Conservation (phyloP, 2,329 filamentous ascomycete genomes). For the Pseudomassariella vexata region DNA sequence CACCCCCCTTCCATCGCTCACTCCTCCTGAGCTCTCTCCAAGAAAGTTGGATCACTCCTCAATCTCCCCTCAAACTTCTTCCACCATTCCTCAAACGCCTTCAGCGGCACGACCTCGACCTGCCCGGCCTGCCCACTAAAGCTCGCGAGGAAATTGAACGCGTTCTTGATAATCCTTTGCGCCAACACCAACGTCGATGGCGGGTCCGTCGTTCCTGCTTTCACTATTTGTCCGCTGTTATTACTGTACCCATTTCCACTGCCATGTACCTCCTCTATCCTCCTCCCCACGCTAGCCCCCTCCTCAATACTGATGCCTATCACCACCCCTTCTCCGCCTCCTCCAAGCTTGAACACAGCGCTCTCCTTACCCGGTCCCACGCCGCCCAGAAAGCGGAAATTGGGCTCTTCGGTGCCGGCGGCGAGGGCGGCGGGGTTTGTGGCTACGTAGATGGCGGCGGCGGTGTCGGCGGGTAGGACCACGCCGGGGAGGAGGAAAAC, state of each 20-base stretch:
- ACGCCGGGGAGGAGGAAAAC: constrained; percentile 83
- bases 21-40: constrained; percentile 69
- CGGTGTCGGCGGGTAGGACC: constrained; percentile 65
- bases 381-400: constrained; percentile 82
- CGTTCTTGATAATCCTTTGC: constrained; percentile 91
- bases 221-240: constrained; percentile 10
- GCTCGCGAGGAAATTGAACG: constrained; percentile 91
- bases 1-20: too few relatives aligned
- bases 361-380: constrained; percentile 87
- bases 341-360: constrained; percentile 76
- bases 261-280: constrained; percentile 43
- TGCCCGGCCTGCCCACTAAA: constrained; percentile 67
- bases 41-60: constrained; percentile 78
- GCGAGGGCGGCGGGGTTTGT: constrained; percentile 30
- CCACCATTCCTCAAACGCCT: constrained; percentile 98
- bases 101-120: constrained; percentile 85
- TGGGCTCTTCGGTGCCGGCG: constrained; percentile 36
- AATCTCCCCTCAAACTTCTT: constrained; percentile 86
- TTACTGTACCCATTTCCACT: constrained; percentile 8
- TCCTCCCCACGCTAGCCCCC: constrained; percentile 62
- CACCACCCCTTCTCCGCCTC: constrained; percentile 42
- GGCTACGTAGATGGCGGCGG: constrained; percentile 86
- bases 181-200: constrained; percentile 74
- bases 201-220: constrained; percentile 22
- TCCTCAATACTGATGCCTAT: constrained; percentile 82